Evolutionary conservation across 192 early-diverging fungal genomes (phyloP), one percentile per base, ranked within the genome.

Genomic region (Chytriomyces sp.): DNA sequence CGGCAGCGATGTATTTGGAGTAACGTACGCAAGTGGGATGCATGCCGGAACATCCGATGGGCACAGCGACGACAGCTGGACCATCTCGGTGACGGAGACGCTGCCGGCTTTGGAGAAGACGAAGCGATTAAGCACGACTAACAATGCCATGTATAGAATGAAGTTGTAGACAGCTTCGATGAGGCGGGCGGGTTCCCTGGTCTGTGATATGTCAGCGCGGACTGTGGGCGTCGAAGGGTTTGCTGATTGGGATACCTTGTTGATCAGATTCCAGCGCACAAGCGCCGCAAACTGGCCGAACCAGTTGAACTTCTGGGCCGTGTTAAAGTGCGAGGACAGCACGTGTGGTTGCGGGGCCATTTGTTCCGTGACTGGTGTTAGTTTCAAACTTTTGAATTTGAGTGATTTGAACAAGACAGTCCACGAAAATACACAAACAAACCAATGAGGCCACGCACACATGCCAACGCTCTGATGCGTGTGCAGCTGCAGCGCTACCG

Each of bases 91-190:
- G 13, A 57, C 53, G 53, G 53, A 57, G 3, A 57, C 53, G 13
- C 16, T n/a, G 13, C 53, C 53, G 53, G 53, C 20, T 13, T 13
- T 20, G 13, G 53, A 13, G 20, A 57, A 57, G 20, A 57, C 53
- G 53, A 57, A 20, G 20, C 53, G 53, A 20, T 57, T 57, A 0
- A 57, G 53, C 16, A 57, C 53, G 53, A 57, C 53, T 13, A 57
- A 20, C 53, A 57, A 20, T 57, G 16, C 53, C 53, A 57, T 57
- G 53, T 57, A 57, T n/a, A 57, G 13, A 20, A 57, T 20, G 20
- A 57, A 57, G 20, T 57, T 57, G 53, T 57, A 57, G 16, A 20
- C 53, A 57, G 53, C 53, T 20, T 57, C 53, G 53, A 57, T 57
- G 53, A 57, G 53, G 16, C 53, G 53, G 16, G 53, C 53, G 53